Conservation (phyloP, 371 early-diverging fungal species). For the Mucor racemosus region DNA sequence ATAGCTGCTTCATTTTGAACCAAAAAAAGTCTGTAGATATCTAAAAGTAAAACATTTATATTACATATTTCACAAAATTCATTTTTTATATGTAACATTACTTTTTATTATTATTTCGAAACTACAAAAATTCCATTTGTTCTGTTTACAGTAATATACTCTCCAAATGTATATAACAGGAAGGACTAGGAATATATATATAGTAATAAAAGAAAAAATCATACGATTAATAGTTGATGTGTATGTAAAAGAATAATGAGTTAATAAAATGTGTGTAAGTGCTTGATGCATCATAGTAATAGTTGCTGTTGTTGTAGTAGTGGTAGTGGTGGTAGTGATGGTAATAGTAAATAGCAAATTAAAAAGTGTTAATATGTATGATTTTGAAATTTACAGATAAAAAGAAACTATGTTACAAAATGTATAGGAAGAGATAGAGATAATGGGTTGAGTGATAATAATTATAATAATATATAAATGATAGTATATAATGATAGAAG, state of each 20-base stretch:
- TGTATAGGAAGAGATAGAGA: not conserved
- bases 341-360: not conserved
- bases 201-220: not conserved
- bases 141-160: not conserved
- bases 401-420: slow-evolving; percentile 1
- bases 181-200: not conserved
- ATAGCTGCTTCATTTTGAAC: too few relatives aligned
- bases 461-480: not conserved
- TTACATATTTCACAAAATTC: not conserved
- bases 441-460: not conserved
- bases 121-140: not conserved
- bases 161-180: too few relatives aligned
- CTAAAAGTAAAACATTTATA: too few relatives aligned
- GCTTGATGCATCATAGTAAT: too few relatives aligned
- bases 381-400: not conserved
- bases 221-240: not conserved
- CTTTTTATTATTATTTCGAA: not conserved
- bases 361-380: not conserved
- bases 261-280: not conserved
- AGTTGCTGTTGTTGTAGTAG: not conserved
- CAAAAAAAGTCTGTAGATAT: too few relatives aligned
- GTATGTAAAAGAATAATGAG: not conserved
- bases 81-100: not conserved
- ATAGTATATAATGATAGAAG: not conserved
- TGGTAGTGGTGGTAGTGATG: not conserved